These are phyloP conservation scores for Argentina anserina DNA, from an alignment of 306 rosid species.

Conservation along the genomic window DNA sequence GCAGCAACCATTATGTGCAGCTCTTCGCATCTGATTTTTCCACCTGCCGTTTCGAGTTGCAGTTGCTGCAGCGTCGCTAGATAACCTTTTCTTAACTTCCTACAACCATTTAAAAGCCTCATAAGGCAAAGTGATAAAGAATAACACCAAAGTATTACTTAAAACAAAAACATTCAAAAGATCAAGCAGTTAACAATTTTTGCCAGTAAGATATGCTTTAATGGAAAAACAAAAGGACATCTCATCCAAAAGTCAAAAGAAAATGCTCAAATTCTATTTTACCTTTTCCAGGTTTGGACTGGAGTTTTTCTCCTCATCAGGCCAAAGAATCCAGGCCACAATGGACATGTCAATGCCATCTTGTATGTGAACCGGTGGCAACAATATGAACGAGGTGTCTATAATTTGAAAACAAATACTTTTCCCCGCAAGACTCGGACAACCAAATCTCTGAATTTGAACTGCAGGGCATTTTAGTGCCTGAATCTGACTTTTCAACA, in stretches of 20 bases:
- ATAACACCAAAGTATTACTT: conserved; percentile 19
- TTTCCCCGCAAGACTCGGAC: conserved; percentile 43
- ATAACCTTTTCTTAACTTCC: conserved; percentile 90
- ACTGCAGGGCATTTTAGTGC: conserved; percentile 71
- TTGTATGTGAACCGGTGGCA: conserved; percentile 49
- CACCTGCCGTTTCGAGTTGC: conserved; percentile 84
- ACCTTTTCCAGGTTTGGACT: conserved; percentile 92
- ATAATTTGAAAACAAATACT: conserved; percentile 48
- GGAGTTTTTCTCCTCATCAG: conserved; percentile 92
- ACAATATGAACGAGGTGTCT: conserved; percentile 54
- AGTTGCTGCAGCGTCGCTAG: conserved; percentile 71
- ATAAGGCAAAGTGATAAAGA: conserved; percentile 11
- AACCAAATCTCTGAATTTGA: conserved; percentile 66
- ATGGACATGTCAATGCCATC: conserved; percentile 74
- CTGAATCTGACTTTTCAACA: conserved; percentile 85
- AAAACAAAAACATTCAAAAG: neutral
- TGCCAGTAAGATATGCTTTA: neutral
- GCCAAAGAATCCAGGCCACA: conserved; percentile 94
- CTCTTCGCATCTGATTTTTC: conserved; percentile 97
- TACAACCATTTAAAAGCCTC: conserved; percentile 27
- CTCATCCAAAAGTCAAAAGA: neutral
- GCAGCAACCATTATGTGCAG: conserved; percentile 94
- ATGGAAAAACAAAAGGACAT: neutral
- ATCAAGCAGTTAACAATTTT: neutral
- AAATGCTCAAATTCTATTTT: conserved; percentile 19